Conservation (phyloP, 2,329 filamentous ascomycete genomes). For the Shiraia bambusicola region DNA sequence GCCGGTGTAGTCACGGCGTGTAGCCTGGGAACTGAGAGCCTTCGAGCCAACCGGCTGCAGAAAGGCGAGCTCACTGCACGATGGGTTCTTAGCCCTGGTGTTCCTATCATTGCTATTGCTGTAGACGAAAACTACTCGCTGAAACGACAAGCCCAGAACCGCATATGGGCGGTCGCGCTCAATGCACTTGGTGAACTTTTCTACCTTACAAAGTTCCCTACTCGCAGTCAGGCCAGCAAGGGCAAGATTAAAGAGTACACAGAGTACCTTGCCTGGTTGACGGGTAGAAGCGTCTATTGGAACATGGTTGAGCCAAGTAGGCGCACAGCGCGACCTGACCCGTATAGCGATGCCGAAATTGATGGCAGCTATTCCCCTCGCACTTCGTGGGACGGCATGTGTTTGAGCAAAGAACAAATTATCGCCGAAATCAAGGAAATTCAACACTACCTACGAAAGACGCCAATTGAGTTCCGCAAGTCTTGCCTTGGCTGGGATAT, state of each 20-base stretch:
- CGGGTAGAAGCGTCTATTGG: conserved; percentile 79
- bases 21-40: conserved; percentile 64
- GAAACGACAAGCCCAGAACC: conserved; percentile 66
- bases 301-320: conserved; percentile 75
- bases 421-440: conserved; percentile 78
- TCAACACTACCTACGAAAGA: conserved; percentile 70
- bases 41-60: conserved; percentile 63
- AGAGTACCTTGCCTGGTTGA: conserved; percentile 73
- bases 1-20: conserved; percentile 81
- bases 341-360: conserved; percentile 66
- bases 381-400: conserved; percentile 73
- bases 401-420: conserved; percentile 69
- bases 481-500: conserved; percentile 89
- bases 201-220: conserved; percentile 74
- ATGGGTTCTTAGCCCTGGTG: conserved; percentile 89
- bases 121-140: conserved; percentile 80
- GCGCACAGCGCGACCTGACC: conserved; percentile 70
- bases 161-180: conserved; percentile 88
- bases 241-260: conserved; percentile 53
- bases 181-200: conserved; percentile 93
- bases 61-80: conserved; percentile 79
- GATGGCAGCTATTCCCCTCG: conserved; percentile 76
- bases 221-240: conserved; percentile 53
- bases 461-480: conserved; percentile 75
- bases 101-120: conserved; percentile 81